Evolutionary conservation across 1,284 basidiomycete genomes (phyloP).

Genomic region (Moniliophthora roreri): DNA sequence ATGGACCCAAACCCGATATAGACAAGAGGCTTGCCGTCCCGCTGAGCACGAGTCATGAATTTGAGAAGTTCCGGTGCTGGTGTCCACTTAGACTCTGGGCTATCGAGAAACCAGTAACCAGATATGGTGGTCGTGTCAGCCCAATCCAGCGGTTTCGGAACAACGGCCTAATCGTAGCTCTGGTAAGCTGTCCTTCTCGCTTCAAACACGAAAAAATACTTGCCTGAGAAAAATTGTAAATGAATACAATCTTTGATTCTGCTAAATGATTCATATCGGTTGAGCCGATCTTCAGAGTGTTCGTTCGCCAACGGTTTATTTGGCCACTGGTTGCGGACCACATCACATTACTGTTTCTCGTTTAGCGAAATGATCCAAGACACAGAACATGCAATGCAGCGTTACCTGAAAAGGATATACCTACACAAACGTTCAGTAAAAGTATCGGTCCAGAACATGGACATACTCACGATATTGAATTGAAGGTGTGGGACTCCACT

Average conservation of each 20-base stretch:
- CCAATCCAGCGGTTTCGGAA: constrained; percentile 77
- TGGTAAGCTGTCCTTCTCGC: not conserved
- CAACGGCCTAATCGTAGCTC: constrained; percentile 38
- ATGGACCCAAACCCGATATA: constrained; percentile 79
- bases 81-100: constrained; percentile 58
- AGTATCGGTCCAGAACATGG: not conserved
- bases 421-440: constrained; percentile 24
- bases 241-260: constrained; percentile 68
- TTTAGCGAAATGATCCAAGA: constrained; percentile 24
- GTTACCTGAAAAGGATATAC: constrained; percentile 63
- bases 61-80: constrained; percentile 51
- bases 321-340: constrained; percentile 75
- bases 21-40: constrained; percentile 64
- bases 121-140: constrained; percentile 66
- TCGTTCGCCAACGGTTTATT: constrained; percentile 73
- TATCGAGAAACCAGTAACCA: constrained; percentile 72
- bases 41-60: constrained; percentile 57
- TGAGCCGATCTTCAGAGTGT: constrained; percentile 49
- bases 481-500: constrained; percentile 52
- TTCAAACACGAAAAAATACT: not conserved
- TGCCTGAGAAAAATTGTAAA: constrained; percentile 47
- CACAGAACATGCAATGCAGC: not conserved
- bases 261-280: constrained; percentile 71
- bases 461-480: constrained; percentile 46
- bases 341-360: constrained; percentile 65